These are phyloP conservation scores for Ophiosphaerella narmari DNA, from an alignment of 2,329 filamentous ascomycete species.

Conservation along the genomic window DNA sequence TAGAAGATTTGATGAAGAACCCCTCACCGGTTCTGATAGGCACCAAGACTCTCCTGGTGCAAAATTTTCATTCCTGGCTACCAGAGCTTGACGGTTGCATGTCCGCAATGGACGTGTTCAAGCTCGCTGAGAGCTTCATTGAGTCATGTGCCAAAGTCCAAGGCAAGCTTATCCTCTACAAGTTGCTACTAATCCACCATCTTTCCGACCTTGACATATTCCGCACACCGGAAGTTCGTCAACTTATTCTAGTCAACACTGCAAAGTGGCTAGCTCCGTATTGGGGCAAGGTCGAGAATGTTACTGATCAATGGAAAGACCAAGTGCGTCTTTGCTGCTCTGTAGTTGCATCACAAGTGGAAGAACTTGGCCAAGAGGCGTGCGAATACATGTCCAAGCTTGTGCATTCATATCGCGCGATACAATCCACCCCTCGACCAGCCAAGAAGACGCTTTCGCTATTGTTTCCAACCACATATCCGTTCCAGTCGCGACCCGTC, in stretches of 20 bases:
- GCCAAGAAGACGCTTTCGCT: slow-evolving; percentile 72
- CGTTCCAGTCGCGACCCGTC: slow-evolving; percentile 77
- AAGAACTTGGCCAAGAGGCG: slow-evolving; percentile 77
- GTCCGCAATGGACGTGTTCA: slow-evolving; percentile 80
- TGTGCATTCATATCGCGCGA: slow-evolving; percentile 82
- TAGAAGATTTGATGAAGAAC: slow-evolving; percentile 89
- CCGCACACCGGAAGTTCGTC: slow-evolving; percentile 73
- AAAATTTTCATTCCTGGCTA: slow-evolving; percentile 97
- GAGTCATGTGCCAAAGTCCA: slow-evolving; percentile 86
- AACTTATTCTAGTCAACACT: slow-evolving; percentile 77
- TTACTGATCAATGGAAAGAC: slow-evolving; percentile 86
- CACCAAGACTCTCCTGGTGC: slow-evolving; percentile 91
- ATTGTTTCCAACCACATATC: slow-evolving; percentile 87
- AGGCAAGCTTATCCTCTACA: slow-evolving; percentile 89
- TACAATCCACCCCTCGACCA: slow-evolving; percentile 68
- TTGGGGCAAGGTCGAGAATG: slow-evolving; percentile 77
- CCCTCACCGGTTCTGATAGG: slow-evolving; percentile 83
- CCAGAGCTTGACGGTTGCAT: slow-evolving; percentile 82
- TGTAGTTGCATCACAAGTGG: slow-evolving; percentile 83
- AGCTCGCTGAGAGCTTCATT: slow-evolving; percentile 91
- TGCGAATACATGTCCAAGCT: slow-evolving; percentile 90
- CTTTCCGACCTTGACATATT: slow-evolving; percentile 85
- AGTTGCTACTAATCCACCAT: slow-evolving; percentile 89
- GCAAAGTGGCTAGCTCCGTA: slow-evolving; percentile 90
- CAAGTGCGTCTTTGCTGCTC: slow-evolving; percentile 94